Percentiles rank a stretch among this genome's conserved stretches.
phyloP scores from a whole-genome alignment of 169 alveolate genomes.

The Cryptosporidium xiaoi region DNA sequence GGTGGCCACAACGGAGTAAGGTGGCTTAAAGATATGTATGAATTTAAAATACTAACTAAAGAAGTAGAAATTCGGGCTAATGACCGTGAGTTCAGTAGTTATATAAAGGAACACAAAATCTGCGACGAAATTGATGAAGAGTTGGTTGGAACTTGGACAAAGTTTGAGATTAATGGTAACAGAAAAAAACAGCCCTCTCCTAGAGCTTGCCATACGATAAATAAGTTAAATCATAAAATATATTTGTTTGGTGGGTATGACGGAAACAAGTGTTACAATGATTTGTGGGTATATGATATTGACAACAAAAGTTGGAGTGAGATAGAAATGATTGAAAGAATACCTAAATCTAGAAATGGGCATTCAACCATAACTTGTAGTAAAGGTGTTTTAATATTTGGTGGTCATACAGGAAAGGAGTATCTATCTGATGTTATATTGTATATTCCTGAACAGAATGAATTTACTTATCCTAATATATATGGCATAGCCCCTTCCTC shows the following conservation, averaged over 20 bases:
- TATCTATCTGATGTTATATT: constrained; percentile 79
- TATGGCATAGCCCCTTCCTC: constrained; percentile 81
- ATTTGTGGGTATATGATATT: constrained; percentile 80
- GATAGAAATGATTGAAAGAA: constrained; percentile 78
- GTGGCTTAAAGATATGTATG: constrained; percentile 82
- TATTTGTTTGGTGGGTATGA: constrained; percentile 84
- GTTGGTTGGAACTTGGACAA: constrained; percentile 77
- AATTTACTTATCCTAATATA: constrained; percentile 74
- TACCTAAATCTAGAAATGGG: constrained; percentile 82
- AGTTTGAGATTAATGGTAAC: constrained; percentile 69
- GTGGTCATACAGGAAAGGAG: constrained; percentile 82
- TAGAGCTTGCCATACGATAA: constrained; percentile 83
- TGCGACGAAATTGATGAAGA: constrained; percentile 32
- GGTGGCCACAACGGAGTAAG: constrained; percentile 83
- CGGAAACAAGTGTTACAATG: constrained; percentile 82
- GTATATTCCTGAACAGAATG: constrained; percentile 77
- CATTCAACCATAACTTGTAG: constrained; percentile 81
- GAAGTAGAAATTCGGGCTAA: constrained; percentile 66
- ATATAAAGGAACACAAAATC: not conserved
- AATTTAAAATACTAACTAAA: constrained; percentile 75
- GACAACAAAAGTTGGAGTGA: constrained; percentile 75
- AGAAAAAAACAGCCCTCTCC: constrained; percentile 79
- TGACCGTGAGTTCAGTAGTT: not conserved
- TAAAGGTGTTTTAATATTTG: constrained; percentile 76
- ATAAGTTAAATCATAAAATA: constrained; percentile 77